Evolutionary conservation across 371 early-diverging fungal genomes (phyloP).

Genomic region (Basidiobolus meristosporus): DNA sequence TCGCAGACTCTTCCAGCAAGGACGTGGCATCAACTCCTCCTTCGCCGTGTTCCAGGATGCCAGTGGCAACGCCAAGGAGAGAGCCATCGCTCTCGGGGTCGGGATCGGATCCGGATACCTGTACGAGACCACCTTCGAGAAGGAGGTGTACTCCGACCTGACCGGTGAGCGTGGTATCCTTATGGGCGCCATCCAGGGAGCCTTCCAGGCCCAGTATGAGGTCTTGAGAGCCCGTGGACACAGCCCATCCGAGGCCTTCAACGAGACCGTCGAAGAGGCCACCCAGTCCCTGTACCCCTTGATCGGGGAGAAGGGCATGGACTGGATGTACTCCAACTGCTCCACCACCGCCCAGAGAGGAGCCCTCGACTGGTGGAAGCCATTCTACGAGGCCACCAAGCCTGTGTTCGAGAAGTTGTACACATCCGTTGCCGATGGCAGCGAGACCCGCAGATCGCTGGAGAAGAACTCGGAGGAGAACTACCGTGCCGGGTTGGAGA

Average conservation of each 20-base stretch:
- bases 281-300: slow-evolving; percentile 94
- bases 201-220: slow-evolving; percentile 94
- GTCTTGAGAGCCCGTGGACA: slow-evolving; percentile 88
- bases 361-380: slow-evolving; percentile 92
- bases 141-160: slow-evolving; percentile 94
- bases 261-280: slow-evolving; percentile 97
- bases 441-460: slow-evolving; percentile 76
- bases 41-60: slow-evolving; percentile 90
- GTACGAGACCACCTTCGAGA: slow-evolving; percentile 90
- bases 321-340: slow-evolving; percentile 93
- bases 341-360: slow-evolving; percentile 90
- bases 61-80: slow-evolving; percentile 81
- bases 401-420: slow-evolving; percentile 89
- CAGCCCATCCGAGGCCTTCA: slow-evolving; percentile 94
- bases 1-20: slow-evolving; percentile 87
- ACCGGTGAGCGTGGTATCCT: slow-evolving; percentile 94
- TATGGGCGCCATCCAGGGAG: slow-evolving; percentile 96
- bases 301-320: slow-evolving; percentile 93
- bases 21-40: slow-evolving; percentile 94
- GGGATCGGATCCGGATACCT: slow-evolving; percentile 93
- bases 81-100: slow-evolving; percentile 82
- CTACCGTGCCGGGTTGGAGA: slow-evolving; percentile 83
- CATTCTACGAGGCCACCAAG: slow-evolving; percentile 83
- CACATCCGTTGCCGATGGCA: slow-evolving; percentile 68
- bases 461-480: slow-evolving; percentile 75